Evolutionary conservation across 2,329 filamentous ascomycete genomes (phyloP), one percentile per base, ranked within the genome.

Genomic region (Domatiomyces catenatus): DNA sequence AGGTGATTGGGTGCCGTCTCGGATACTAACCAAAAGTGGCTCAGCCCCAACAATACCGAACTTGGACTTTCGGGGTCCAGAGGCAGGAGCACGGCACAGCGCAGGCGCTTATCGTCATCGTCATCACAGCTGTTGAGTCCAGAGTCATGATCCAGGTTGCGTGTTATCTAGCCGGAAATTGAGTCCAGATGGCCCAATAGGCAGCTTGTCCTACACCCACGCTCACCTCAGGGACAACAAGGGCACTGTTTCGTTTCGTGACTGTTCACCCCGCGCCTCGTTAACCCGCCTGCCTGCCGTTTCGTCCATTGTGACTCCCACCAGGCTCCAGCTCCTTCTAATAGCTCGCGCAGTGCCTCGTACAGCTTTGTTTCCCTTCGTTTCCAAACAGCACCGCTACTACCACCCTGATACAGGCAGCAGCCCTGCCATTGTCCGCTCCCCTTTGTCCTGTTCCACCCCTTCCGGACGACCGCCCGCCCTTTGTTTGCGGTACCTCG

Each of bases 401-500:
- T 26, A 19, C 18, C 19, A 12, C 43, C 10, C 48, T 46, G 17
- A 24, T 42, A 19, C n/a, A 12, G 22, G 19, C 46, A 8, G 18
- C 17, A 22, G n/a, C 17, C 8, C 36, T 7, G 28, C 26, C 48
- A 7, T 24, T 49, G n/a, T 15, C 18, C 44, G 22, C 42, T 19
- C 39, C 45, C 45, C 48, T 46, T 50, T 50, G 43, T 50, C 43
- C 22, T 17, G 22, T 47, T 47, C 45, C 45, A 47, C 45, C 32
- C 24, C 20, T 32, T 28, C 32, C 45, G 22, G 18, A 28, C 45
- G n/a, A 22, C 43, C 43, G 12, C 45, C 45, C 20, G 20, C 42
- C 28, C 8, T 17, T 36, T 8, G 18, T 24, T 22, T 15, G 8
- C 45, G 8, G 19, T 18, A 3, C 22, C 24, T 32, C 32, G 17